Evolutionary conservation across 768 basidiomycete genomes (phyloP), one percentile per base, ranked within the genome.

Genomic region (Termitomyces bulborhizus): DNA sequence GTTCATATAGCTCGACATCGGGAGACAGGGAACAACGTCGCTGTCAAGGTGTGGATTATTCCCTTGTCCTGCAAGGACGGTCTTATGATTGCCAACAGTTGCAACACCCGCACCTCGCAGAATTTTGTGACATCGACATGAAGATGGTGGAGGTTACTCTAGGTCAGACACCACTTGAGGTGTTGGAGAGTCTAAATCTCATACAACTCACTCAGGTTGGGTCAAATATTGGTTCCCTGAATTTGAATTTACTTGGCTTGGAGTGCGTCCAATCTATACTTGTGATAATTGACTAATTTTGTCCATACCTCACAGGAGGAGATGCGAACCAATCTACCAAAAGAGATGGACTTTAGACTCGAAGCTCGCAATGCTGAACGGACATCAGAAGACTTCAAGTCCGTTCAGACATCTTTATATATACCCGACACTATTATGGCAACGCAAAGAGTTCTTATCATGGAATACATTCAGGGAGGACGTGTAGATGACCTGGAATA

Each of bases 211-310:
- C 45, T 12, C 49, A 85, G 86, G 86, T 16, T 87, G 91, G 82
- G 85, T 99, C 60, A 95, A 95, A 65, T 82, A 81, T 57, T 84
- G 92, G 79, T 98, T 98, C 69, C 97, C 97, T 1, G 86, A 94
- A 52, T 99, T 98, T 62, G 95, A 98, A 67, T 90, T 96, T 65
- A 86, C 85, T 0, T 97, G 94, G 95, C 78, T 96, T 11, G 88
- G 83, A 4, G 90, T 64, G 76, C 76, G 73, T 59, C 24, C 21
- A 18, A n/a, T 31, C 13, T 21, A 21, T 56, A 13, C 41, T 5
- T 26, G 11, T 31, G 12, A 24, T 8, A 26, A 5, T 8, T 16
- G 4, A 34, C 7, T 24, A 11, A 54, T 32, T 80, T 80, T 58
- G 77, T 76, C 6, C n/a, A 13, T 27, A 16, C 40, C 81, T 79